phyloP scores from a whole-genome alignment of 129 eudicot genomes.

The Chrysanthemum makinoi region DNA sequence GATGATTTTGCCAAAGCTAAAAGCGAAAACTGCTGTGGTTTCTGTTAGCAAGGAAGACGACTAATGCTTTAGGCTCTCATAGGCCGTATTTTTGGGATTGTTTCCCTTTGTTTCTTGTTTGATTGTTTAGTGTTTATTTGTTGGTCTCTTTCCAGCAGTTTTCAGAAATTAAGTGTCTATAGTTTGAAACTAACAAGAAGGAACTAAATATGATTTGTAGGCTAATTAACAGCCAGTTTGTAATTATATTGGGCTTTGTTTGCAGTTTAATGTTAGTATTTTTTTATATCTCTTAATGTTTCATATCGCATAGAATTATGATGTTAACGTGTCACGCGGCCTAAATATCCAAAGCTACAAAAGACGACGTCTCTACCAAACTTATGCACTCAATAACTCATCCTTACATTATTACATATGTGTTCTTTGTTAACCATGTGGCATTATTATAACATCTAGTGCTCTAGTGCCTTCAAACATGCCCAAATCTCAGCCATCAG shows the following conservation, averaged over 20 bases:
- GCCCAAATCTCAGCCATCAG: conserved; percentile 24
- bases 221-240: conserved; percentile 29
- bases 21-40: conserved; percentile 13
- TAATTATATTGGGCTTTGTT: conserved; percentile 35
- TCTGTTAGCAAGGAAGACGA: conserved; percentile 17
- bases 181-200: conserved; percentile 38
- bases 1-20: conserved; percentile 18
- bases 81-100: conserved; percentile 18
- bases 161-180: conserved; percentile 28
- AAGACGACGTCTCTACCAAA: conserved; percentile 16
- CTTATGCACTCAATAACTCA: conserved; percentile 10
- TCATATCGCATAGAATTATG: no score
- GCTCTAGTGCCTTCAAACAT: conserved; percentile 14
- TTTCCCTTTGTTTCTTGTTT: conserved; percentile 27
- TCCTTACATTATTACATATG: background rate
- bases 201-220: conserved; percentile 39
- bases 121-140: conserved; percentile 26
- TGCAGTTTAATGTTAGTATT: conserved; percentile 23
- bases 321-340: background rate
- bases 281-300: background rate
- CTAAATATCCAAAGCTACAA: background rate
- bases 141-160: conserved; percentile 22
- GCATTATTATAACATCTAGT: conserved; percentile 16
- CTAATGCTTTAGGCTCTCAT: conserved; percentile 18
- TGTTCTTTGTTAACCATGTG: conserved; percentile 16